A percentile compares a stretch with the other conserved stretches of the same genome.
Conservation (phyloP, 257 asterid genomes). For the Buddleja alternifolia region DNA sequence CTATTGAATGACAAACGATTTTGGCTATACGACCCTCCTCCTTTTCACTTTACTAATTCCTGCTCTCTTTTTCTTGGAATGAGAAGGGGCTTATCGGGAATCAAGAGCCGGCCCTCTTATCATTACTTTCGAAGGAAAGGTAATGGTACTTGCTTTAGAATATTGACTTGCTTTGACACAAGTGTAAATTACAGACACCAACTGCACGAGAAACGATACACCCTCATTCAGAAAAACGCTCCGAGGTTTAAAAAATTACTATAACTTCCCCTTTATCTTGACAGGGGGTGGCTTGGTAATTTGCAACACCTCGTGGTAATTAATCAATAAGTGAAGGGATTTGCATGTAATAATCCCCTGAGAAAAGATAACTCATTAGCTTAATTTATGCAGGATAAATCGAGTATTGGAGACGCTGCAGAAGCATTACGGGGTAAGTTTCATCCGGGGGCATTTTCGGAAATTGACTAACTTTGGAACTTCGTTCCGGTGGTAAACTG, state of each 20-base stretch:
- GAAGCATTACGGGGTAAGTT: slow-evolving; percentile 59
- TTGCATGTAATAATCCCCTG: too few species aligned
- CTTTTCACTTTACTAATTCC: not conserved
- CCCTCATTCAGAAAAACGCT: too few species aligned
- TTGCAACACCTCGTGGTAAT: too few species aligned
- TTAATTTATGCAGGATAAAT: slow-evolving; percentile 54
- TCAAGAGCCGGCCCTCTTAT: slow-evolving; percentile 70
- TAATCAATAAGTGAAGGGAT: too few species aligned
- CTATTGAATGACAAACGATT: not conserved
- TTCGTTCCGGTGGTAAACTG: too few species aligned
- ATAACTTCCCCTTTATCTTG: too few species aligned
- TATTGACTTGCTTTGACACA: not conserved
- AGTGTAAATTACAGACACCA: not conserved
- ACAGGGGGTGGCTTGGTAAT: too few species aligned
- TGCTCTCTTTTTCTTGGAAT: slow-evolving; percentile 21
- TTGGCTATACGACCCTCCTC: not conserved
- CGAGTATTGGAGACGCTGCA: slow-evolving; percentile 58
- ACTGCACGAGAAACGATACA: too few species aligned
- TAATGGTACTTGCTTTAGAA: slow-evolving; percentile 22
- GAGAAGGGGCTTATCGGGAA: slow-evolving; percentile 64
- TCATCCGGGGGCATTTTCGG: slow-evolving; percentile 46
- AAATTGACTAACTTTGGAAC: slow-evolving; percentile 30
- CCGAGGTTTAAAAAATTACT: too few species aligned
- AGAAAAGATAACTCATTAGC: too few species aligned
- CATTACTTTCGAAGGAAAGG: slow-evolving; percentile 70